Percentiles rank a stretch among this genome's conserved stretches.
These are phyloP conservation scores for Omphalotus olearius DNA, from an alignment of 1,284 basidiomycete species.

Conservation along the genomic window DNA sequence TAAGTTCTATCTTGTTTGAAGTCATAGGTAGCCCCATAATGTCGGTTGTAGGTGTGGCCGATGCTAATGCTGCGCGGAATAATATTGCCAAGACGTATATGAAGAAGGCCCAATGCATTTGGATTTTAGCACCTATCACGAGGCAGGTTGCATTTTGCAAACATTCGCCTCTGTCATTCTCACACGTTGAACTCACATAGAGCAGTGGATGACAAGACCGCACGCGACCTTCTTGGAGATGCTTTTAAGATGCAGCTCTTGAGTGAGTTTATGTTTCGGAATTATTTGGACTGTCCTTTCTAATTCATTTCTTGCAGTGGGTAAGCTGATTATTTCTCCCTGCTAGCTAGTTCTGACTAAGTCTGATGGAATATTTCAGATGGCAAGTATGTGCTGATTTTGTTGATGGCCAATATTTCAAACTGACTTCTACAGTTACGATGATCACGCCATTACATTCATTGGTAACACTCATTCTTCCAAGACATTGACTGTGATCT, in stretches of 20 bases:
- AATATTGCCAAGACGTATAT: slow-evolving; percentile 57
- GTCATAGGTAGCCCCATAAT: neutral
- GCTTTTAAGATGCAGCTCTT: slow-evolving; percentile 59
- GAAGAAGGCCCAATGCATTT: slow-evolving; percentile 55
- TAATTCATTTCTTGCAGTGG: slow-evolving; percentile 28
- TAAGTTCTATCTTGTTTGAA: slow-evolving; percentile 12
- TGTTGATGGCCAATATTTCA: neutral
- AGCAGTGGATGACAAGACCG: slow-evolving; percentile 57
- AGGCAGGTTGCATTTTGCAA: neutral
- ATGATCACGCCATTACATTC: slow-evolving; percentile 54
- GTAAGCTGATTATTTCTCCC: slow-evolving; percentile 19
- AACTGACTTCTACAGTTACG: slow-evolving; percentile 33
- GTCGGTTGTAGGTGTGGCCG: slow-evolving; percentile 42
- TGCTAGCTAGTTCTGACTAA: neutral
- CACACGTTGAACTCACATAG: slow-evolving; percentile 20
- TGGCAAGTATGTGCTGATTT: slow-evolving; percentile 40
- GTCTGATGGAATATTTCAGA: slow-evolving; percentile 26
- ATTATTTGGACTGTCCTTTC: neutral
- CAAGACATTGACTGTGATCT: neutral
- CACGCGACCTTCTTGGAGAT: slow-evolving; percentile 54
- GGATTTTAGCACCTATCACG: slow-evolving; percentile 52
- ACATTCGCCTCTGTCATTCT: neutral
- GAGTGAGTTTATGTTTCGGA: slow-evolving; percentile 37
- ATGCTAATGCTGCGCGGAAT: slow-evolving; percentile 54
- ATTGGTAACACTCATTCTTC: slow-evolving; percentile 36